Percentiles rank a stretch among this genome's conserved stretches.
phyloP scores from a whole-genome alignment of 352 stramenopile species.

The Globisporangium iwayamae region DNA sequence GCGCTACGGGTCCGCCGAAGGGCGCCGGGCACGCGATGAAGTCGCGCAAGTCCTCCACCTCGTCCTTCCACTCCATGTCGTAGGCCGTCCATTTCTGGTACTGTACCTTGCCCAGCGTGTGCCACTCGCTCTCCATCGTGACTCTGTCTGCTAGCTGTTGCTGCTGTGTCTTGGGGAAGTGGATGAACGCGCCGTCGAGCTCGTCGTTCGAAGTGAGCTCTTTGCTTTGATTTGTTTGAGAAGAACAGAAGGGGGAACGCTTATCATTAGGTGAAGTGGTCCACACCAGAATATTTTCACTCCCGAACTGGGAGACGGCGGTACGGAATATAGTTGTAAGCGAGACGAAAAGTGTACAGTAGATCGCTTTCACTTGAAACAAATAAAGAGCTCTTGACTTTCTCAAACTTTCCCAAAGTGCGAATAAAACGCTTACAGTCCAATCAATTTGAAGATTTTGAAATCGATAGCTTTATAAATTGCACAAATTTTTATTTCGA shows the following conservation, averaged over 20 bases:
- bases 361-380: too few species aligned
- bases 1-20: slow-evolving; percentile 65
- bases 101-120: slow-evolving; percentile 82
- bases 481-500: not conserved
- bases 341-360: too few species aligned
- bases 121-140: slow-evolving; percentile 75
- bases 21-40: slow-evolving; percentile 54
- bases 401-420: too few species aligned
- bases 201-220: not conserved
- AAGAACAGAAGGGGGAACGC: not conserved
- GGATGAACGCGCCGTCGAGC: not conserved
- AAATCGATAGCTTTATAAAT: too few species aligned
- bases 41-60: slow-evolving; percentile 63
- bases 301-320: too few species aligned
- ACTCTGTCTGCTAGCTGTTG: not conserved
- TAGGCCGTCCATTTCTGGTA: slow-evolving; percentile 85
- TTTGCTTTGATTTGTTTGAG: not conserved
- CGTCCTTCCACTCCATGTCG: slow-evolving; percentile 58
- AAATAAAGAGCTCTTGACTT: too few species aligned
- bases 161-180: not conserved
- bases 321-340: too few species aligned
- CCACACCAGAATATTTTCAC: too few species aligned
- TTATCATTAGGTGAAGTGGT: too few species aligned
- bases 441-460: too few species aligned
- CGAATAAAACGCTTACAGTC: too few species aligned